phyloP scores from a whole-genome alignment of 108 stramenopile species.

The Fistulifera solaris region DNA sequence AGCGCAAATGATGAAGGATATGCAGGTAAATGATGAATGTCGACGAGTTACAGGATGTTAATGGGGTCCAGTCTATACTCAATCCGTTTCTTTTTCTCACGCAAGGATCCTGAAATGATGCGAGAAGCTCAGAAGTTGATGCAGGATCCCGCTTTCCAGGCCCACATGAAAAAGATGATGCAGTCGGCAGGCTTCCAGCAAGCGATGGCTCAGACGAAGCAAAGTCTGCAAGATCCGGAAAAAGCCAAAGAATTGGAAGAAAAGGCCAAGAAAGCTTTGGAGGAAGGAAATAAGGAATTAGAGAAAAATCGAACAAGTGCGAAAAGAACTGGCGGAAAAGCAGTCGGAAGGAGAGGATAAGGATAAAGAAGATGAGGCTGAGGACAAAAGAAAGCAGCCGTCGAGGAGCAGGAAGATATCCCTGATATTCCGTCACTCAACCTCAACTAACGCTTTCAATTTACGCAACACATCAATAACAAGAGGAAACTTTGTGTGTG shows the following conservation, averaged over 20 bases:
- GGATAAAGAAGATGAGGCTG: conserved; percentile 19
- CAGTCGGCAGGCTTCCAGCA: conserved; percentile 49
- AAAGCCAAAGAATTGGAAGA: conserved; percentile 74
- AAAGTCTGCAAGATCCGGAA: conserved; percentile 61
- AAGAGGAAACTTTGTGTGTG: too few relatives aligned
- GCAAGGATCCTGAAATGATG: conserved; percentile 87
- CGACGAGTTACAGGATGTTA: neutral
- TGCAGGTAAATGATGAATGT: conserved; percentile 42
- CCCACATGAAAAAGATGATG: conserved; percentile 73
- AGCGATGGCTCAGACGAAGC: conserved; percentile 47
- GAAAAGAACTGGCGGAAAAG: conserved; percentile 24
- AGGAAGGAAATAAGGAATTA: conserved; percentile 58
- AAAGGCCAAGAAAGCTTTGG: conserved; percentile 41
- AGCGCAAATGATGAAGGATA: conserved; percentile 79
- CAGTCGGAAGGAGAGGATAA: conserved; percentile 16
- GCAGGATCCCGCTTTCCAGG: conserved; percentile 73
- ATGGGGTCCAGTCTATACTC: neutral
- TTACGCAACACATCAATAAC: too few relatives aligned
- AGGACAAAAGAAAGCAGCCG: conserved; percentile 12
- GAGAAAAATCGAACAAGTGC: conserved; percentile 43
- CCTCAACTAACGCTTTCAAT: too few relatives aligned
- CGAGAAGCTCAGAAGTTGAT: conserved; percentile 78
- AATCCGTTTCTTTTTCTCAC: neutral
- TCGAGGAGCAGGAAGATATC: conserved; percentile 21
- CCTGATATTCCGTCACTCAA: conserved; percentile 35